A percentile compares a stretch with the other conserved stretches of the same genome.
Evolutionary conservation across 2,329 filamentous ascomycete genomes (phyloP).

Genomic region (Colletotrichum higginsianum): DNA sequence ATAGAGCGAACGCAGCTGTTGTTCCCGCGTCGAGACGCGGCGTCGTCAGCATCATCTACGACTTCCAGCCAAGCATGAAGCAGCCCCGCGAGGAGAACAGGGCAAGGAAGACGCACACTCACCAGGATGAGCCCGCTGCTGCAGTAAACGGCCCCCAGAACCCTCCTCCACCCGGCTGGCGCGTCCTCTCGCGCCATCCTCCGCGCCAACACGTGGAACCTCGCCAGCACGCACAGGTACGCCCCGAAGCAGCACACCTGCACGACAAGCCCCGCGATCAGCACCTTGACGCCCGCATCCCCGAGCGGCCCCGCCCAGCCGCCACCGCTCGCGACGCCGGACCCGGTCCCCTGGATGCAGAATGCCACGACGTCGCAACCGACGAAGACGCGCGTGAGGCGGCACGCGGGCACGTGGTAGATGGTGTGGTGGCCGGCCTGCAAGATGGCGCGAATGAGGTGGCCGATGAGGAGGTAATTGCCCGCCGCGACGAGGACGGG

Average conservation of each 20-base stretch:
- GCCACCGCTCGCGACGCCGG: too few species aligned
- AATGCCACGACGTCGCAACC: too few species aligned
- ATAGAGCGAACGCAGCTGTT: slow-evolving; percentile 66
- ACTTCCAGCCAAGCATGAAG: neutral
- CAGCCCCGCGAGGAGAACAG: too few species aligned
- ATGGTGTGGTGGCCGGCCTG: too few species aligned
- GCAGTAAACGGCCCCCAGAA: slow-evolving; percentile 44
- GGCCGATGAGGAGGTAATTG: too few species aligned
- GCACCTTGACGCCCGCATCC: slow-evolving; percentile 55
- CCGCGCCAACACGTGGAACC: slow-evolving; percentile 51
- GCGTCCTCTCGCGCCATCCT: too few species aligned
- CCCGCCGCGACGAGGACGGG: too few species aligned
- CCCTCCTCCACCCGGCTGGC: too few species aligned
- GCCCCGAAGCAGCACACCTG: slow-evolving; percentile 57
- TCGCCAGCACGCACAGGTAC: slow-evolving; percentile 57
- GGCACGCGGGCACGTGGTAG: too few species aligned
- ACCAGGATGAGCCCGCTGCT: slow-evolving; percentile 63
- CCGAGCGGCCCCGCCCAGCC: slow-evolving; percentile 58
- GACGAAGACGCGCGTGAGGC: too few species aligned
- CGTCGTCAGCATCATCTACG: neutral
- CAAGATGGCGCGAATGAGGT: too few species aligned
- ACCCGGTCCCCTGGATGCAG: too few species aligned
- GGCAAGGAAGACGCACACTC: slow-evolving; percentile 43
- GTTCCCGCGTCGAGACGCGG: neutral
- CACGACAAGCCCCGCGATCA: slow-evolving; percentile 59